phyloP scores from a whole-genome alignment of 345 rosid genomes.

The Arabis alpina region DNA sequence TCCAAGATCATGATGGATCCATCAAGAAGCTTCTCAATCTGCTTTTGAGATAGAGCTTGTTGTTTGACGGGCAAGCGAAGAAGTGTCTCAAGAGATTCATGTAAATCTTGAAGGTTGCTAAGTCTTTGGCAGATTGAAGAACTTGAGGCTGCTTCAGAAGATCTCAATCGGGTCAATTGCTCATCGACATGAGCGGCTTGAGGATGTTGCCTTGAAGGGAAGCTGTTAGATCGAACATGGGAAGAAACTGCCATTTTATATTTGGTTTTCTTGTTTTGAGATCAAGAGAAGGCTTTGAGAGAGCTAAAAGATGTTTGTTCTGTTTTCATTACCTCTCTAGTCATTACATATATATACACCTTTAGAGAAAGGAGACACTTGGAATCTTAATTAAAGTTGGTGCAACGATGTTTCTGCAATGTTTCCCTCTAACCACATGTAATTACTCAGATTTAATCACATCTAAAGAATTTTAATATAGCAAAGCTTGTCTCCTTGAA shows the following conservation, averaged over 20 bases:
- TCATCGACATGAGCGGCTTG: conserved; percentile 44
- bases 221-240: conserved; percentile 57
- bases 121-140: conserved; percentile 32
- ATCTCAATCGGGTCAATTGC: conserved; percentile 44
- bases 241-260: conserved; percentile 47
- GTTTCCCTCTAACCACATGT: conserved; percentile 29
- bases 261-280: conserved; percentile 23
- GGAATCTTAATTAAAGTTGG: conserved; percentile 9
- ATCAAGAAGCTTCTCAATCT: conserved; percentile 44
- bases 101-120: conserved; percentile 42
- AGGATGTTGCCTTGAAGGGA: conserved; percentile 52
- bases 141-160: conserved; percentile 30
- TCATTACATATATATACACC: conserved; percentile 29
- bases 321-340: conserved; percentile 10
- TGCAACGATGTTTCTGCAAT: conserved; percentile 31
- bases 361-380: not conserved
- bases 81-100: conserved; percentile 39
- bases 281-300: conserved; percentile 16
- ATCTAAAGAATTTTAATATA: not conserved
- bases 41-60: conserved; percentile 39
- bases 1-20: conserved; percentile 51
- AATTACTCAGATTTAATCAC: not conserved
- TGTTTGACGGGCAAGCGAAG: conserved; percentile 43
- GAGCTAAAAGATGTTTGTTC: conserved; percentile 15
- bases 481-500: conserved; percentile 13